A percentile compares a stretch with the other conserved stretches of the same genome.
Evolutionary conservation across 78 protist genomes (phyloP).

Genomic region (Chrysochromulina parva): DNA sequence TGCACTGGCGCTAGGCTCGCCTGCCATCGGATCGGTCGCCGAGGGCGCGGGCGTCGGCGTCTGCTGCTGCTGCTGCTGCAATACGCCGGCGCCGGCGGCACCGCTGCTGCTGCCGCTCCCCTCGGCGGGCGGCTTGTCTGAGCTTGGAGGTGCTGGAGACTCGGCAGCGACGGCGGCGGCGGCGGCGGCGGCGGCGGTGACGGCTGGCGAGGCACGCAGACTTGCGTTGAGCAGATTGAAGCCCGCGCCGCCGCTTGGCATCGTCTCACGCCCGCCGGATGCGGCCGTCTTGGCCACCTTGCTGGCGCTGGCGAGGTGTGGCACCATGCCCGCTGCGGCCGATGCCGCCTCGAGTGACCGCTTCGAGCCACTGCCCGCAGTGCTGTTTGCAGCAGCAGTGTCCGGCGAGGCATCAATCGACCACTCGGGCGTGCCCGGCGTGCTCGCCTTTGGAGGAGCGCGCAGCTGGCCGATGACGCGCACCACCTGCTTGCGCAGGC

Average conservation of each 20-base stretch:
- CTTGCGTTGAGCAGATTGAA: slow-evolving; percentile 4
- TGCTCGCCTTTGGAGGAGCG: background rate
- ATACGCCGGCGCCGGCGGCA: background rate
- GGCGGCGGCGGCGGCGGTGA: no score
- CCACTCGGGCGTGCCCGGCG: no score
- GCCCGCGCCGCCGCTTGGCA: background rate
- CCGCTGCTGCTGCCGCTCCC: background rate
- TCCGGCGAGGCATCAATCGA: no score
- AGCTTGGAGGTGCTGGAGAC: no score
- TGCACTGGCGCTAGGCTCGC: no score
- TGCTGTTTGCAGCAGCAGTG: background rate
- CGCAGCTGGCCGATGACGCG: background rate
- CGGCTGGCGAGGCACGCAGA: background rate
- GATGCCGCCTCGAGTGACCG: background rate
- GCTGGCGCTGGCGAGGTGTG: background rate
- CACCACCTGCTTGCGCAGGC: background rate
- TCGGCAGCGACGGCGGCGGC: background rate
- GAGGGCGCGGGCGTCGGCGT: background rate
- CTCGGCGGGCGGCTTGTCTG: no score
- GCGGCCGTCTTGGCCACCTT: background rate
- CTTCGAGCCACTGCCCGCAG: background rate
- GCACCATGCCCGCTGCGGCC: background rate
- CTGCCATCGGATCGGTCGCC: background rate
- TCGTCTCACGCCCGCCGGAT: background rate
- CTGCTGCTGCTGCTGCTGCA: background rate